Base-by-base conservation (phyloP, 768 basidiomycete genomes). In the Rhodotorula toruloides region DNA sequence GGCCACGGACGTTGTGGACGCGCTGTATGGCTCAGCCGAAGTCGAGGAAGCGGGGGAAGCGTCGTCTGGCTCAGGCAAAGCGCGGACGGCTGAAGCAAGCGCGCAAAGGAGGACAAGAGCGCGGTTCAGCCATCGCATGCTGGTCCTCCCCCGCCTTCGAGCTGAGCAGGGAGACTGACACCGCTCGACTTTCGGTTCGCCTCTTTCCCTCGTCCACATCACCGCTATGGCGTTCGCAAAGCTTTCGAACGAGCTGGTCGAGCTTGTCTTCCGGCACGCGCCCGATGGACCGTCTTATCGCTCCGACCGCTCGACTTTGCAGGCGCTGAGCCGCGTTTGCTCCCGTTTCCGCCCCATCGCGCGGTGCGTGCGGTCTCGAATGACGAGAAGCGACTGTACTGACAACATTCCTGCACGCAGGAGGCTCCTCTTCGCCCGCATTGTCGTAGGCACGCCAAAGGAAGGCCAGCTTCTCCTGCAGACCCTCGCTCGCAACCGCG, bases 231-330 rank as follows among this genome's bases (percentile, higher is more conserved):
- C 36, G 2, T 44, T 54, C 43, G 16, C 9, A 17, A 16, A 5
- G 3, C 43, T 62, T 32, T 25, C 52, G 31, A 52, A 52, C 31
- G 61, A 62, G 36, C 52, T 62, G 9, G 13, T 62, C 53, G 43
- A 54, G 9, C 2, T 14, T 14, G 25, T 62, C 42, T 25, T 62
- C 44, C 12, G 9, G 1, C 0, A 2, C 32, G 29, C 53, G n/a
- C 61, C 46, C 42, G 61, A 62, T 34, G 44, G 61, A 8, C 29
- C 50, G 3, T 2, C n/a, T 29, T 42, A 31, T 3, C 61, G 22
- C 25, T 31, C 29, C 61, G 44, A 13, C 27, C 34, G 27, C 25
- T 34, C 25, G 32, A 62, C 19, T 43, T 44, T 42, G 13, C 14
- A 3, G 40, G n/a, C n/a, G n/a, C n/a, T n/a, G n/a, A n/a, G n/a